A percentile compares a stretch with the other conserved stretches of the same genome.
Conservation (phyloP, 2,329 filamentous ascomycete species). For the Gnomoniopsis smithogilvyi region DNA sequence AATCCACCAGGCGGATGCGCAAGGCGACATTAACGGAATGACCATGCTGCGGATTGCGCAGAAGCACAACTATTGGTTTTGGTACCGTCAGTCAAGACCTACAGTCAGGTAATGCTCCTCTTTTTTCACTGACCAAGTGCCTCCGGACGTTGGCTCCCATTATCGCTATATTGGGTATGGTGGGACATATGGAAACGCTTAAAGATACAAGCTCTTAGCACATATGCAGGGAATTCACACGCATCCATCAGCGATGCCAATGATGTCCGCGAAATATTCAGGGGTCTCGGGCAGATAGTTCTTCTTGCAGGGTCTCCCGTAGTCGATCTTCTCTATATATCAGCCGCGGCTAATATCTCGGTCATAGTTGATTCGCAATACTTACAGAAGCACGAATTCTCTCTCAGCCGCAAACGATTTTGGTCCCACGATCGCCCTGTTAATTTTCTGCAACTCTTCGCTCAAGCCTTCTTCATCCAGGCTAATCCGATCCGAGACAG, state of each 20-base stretch:
- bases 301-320: not conserved
- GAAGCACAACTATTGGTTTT: not conserved
- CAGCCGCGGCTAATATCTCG: not conserved
- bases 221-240: not conserved
- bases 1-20: conserved; percentile 3
- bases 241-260: not conserved
- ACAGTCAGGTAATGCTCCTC: no score
- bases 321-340: not conserved
- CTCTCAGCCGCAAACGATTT: not conserved
- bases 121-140: not conserved
- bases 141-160: not conserved
- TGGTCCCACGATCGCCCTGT: not conserved
- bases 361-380: not conserved
- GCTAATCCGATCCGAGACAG: not conserved
- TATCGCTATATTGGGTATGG: not conserved
- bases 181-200: conserved; percentile 8
- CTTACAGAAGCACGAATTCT: conserved; percentile 3
- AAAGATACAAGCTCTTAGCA: not conserved
- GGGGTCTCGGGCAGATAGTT: not conserved
- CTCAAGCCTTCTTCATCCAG: not conserved
- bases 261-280: not conserved
- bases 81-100: no score
- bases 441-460: not conserved
- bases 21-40: conserved; percentile 3
- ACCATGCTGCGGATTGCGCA: conserved; percentile 4